Evolutionary conservation across 2,329 filamentous ascomycete species (phyloP), one percentile per base, ranked within the genome.

Genomic region (Arthrobotrys musiformis): DNA sequence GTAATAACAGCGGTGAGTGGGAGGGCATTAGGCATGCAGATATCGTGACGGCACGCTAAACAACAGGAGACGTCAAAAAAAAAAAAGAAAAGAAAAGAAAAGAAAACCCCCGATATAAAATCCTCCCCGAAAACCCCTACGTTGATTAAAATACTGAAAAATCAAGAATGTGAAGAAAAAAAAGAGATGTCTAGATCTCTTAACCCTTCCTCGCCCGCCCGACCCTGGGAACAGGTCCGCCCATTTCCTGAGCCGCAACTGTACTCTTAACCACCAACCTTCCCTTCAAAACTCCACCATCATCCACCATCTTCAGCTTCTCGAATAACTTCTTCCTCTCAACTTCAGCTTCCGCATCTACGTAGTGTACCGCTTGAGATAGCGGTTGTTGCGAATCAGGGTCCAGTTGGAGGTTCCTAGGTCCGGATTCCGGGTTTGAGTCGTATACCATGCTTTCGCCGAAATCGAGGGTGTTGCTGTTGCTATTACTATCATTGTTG

Each of bases 361-460:
- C 56, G 24, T 78, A 78, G n/a, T 78, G 74, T 17, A 78, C 72
- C 22, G 58, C 35, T 42, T 78, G 74, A n/a, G 74, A 78, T 7
- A 58, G 13, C 33, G 54, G 54, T 40, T 58, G 54, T 2, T 52
- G 64, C 15, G 52, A 46, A 24, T 67, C 60, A 19, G 44, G 17
- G 13, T 70, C 66, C n/a, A 33, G n/a, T 15, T 22, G 42, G n/a
- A 19, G 46, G 13, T 46, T 28, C 7, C 56, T 46, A 1, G 37
- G 40, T 8, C 37, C 64, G 1, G 72, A 62, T 19, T 70, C 73
- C 1, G 64, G 58, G 26, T 75, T 68, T 15, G 73, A 77, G 22
- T 77, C 73, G 48, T 77, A 77, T 26, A 77, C 22, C 73, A 77
- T 77, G n/a, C 66, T 77, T 37, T 77, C 73, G 15, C 66, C 73